Conservation (phyloP, 345 rosid genomes). For the Boechera stricta region DNA sequence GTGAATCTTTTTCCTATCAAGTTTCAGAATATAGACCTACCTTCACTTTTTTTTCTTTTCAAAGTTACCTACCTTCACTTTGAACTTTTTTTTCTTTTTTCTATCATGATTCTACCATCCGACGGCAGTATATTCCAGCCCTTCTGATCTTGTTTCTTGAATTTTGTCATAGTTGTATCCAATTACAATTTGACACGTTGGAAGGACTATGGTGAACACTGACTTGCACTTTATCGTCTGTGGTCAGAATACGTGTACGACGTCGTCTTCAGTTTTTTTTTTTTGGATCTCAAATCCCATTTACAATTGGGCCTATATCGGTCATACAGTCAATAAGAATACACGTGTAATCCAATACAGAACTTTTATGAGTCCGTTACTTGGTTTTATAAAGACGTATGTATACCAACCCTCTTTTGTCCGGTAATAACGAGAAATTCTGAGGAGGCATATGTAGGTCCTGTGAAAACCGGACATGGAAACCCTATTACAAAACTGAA, state of each 20-base stretch:
- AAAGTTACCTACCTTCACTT: no score
- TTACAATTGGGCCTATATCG: neutral
- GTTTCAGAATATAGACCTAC: no score
- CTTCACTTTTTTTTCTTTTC: no score
- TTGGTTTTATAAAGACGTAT: neutral
- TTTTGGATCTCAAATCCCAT: neutral
- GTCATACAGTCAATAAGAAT: neutral
- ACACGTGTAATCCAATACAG: neutral
- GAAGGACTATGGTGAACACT: neutral
- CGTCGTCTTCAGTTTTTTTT: neutral
- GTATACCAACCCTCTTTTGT: neutral
- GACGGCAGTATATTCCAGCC: slow-evolving; percentile 25
- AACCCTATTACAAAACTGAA: no score
- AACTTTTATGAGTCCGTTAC: neutral
- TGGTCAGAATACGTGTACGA: no score
- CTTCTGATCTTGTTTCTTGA: slow-evolving; percentile 59
- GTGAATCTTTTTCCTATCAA: no score
- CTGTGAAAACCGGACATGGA: no score
- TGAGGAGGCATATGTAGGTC: no score
- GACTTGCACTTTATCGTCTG: neutral
- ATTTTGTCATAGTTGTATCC: neutral
- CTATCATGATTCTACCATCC: no score
- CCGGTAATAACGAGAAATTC: neutral
- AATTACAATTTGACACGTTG: neutral
- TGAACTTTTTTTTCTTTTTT: no score